Evolutionary conservation across 1,284 basidiomycete genomes (phyloP).

Genomic region (Cutaneotrichosporon cutaneum): DNA sequence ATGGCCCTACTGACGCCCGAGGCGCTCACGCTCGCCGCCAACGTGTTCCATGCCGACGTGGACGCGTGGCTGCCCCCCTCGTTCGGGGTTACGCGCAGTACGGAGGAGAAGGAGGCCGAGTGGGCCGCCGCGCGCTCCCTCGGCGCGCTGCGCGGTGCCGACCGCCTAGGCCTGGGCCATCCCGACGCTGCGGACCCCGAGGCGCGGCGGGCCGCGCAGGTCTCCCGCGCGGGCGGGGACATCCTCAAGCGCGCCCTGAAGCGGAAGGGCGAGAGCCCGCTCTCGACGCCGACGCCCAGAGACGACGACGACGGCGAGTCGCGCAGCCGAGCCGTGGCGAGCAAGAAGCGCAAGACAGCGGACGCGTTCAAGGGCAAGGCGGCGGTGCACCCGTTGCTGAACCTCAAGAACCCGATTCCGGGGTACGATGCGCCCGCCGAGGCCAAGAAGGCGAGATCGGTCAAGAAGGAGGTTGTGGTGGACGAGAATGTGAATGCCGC

Average conservation of each 20-base stretch:
- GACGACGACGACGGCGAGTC: constrained; percentile 21
- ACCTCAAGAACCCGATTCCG: constrained; percentile 20
- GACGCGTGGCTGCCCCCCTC: constrained; percentile 42
- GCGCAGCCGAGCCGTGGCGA: constrained; percentile 21
- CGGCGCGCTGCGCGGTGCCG: constrained; percentile 6
- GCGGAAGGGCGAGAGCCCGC: constrained; percentile 18
- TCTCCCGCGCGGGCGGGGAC: constrained; percentile 18
- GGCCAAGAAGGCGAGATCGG: not conserved
- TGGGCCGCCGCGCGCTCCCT: constrained; percentile 22
- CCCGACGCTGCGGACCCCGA: constrained; percentile 27
- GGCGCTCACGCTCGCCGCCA: constrained; percentile 38
- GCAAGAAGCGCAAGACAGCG: constrained; percentile 29
- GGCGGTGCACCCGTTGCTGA: constrained; percentile 16
- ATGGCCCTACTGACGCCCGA: constrained; percentile 25
- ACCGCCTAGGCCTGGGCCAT: constrained; percentile 42
- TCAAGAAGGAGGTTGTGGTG: not conserved
- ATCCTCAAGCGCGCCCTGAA: constrained; percentile 20
- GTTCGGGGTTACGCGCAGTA: constrained; percentile 30
- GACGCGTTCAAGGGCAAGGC: constrained; percentile 29
- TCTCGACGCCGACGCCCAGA: constrained; percentile 12
- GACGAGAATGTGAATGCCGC: not conserved
- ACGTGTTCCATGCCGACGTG: constrained; percentile 41
- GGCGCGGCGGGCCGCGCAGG: constrained; percentile 3
- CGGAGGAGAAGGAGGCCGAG: constrained; percentile 14
- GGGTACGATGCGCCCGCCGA: constrained; percentile 16